Base-by-base conservation (phyloP, 306 rosid species). In the Gleditsia sinensis region DNA sequence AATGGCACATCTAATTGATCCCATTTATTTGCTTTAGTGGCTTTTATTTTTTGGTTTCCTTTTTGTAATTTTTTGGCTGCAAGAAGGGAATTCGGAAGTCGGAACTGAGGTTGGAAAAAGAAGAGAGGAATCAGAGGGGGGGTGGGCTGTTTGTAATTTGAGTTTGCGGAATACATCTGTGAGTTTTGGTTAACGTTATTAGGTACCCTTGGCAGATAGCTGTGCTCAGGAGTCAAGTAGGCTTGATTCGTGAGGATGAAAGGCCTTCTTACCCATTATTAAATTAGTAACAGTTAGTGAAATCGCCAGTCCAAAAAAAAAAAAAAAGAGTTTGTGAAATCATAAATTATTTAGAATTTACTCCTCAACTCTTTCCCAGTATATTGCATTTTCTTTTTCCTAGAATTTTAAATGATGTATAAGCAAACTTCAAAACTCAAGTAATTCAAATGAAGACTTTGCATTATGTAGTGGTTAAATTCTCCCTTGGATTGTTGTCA, bases 11-110 rank as follows among this genome's bases (percentile, higher is more conserved):
- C 55, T 23, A 43, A 9, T 72, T 46, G 6, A 42, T 66, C n/a
- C 40, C 56, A 49, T 17, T 49, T 13, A 42, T 62, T 77, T 72
- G 75, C 49, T 30, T 28, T 13, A 21, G 17, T 63, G 3, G 71
- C 57, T 19, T 50, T 9, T 7, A 8, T 50, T 50, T 72, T 30
- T 19, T 73, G 79, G 69, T 82, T 63, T 77, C 75, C 81, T 79
- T 75, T 75, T 66, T 79, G 84, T 83, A 70, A 75, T 71, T 65
- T 74, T 75, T 83, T 75, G 60, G 73, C 78, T 75, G 76, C 81
- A 75, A 75, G 28, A 53, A 3, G 79, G 81, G 81, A 69, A 63
- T 55, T 77, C 19, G 30, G 81, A 69, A 63, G 46, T 77, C 19
- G 30, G 43, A 20, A 19, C 28, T 57, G 81, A 70, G 40, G 28